phyloP scores from a whole-genome alignment of 305 asterid species.

The Caryopteris hybrid region DNA sequence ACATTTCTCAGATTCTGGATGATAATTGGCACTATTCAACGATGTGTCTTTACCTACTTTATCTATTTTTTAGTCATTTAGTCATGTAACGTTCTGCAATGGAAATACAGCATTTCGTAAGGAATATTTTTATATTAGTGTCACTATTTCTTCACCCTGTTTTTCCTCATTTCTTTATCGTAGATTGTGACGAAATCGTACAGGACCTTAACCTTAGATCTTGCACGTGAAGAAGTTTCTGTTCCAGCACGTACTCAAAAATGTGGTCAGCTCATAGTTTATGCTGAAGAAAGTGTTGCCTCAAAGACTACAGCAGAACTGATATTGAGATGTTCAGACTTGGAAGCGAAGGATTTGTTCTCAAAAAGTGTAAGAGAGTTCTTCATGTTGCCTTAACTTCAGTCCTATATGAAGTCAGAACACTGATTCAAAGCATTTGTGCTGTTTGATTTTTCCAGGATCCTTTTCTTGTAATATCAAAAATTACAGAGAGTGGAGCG shows the following conservation, averaged over 20 bases:
- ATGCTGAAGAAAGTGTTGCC: slow-evolving; percentile 78
- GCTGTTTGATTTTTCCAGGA: slow-evolving; percentile 58
- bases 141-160: slow-evolving; percentile 4
- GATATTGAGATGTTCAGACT: slow-evolving; percentile 77
- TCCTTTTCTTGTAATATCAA: slow-evolving; percentile 86
- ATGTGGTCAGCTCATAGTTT: slow-evolving; percentile 65
- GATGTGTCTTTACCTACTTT: slow-evolving; percentile 4
- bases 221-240: slow-evolving; percentile 46
- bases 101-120: neutral
- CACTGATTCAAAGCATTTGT: slow-evolving; percentile 23
- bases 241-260: slow-evolving; percentile 36
- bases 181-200: slow-evolving; percentile 70
- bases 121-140: neutral
- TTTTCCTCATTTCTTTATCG: slow-evolving; percentile 26
- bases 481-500: slow-evolving; percentile 63
- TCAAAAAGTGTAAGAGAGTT: slow-evolving; percentile 75
- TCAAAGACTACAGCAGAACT: slow-evolving; percentile 84
- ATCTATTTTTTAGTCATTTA: slow-evolving; percentile 10
- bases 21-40: neutral
- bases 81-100: neutral
- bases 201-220: slow-evolving; percentile 59
- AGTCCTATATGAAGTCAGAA: slow-evolving; percentile 18
- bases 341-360: slow-evolving; percentile 89
- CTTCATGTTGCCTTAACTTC: neutral
- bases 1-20: slow-evolving; percentile 19